Percentiles rank a stretch among this genome's conserved stretches.
These are phyloP conservation scores for Angomonas deanei DNA, from an alignment of 208 protist genomes.

Conservation along the genomic window DNA sequence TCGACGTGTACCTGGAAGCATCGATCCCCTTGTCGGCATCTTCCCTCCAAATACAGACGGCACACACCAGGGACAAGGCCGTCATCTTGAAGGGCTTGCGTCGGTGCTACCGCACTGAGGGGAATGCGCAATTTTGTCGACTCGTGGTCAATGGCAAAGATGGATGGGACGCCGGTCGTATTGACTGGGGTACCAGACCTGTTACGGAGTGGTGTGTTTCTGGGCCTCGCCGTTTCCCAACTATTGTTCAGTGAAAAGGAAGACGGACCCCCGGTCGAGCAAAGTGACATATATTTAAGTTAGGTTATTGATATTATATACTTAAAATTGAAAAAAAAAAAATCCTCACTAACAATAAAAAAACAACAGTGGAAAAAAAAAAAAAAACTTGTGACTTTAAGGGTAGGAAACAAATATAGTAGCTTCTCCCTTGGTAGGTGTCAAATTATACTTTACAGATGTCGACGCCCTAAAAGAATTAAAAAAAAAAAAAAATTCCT, in stretches of 20 bases:
- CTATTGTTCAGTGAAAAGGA: no score
- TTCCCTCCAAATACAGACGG: slow-evolving; percentile 68
- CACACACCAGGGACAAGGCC: slow-evolving; percentile 77
- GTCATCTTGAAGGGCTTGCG: slow-evolving; percentile 68
- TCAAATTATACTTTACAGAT: background rate
- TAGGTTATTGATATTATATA: background rate
- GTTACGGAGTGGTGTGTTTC: background rate
- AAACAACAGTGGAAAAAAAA: slow-evolving; percentile 6
- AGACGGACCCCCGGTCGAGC: no score
- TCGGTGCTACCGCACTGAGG: slow-evolving; percentile 51
- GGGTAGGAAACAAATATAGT: slow-evolving; percentile 10
- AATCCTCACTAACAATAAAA: background rate
- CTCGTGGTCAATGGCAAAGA: slow-evolving; percentile 74
- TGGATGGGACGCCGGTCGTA: background rate
- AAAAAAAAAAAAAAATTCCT: slow-evolving; percentile 5
- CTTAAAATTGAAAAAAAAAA: slow-evolving; percentile 12
- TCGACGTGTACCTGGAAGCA: slow-evolving; percentile 85
- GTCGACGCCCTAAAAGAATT: slow-evolving; percentile 8
- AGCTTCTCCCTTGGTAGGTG: no score
- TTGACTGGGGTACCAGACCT: background rate
- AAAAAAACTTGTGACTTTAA: background rate
- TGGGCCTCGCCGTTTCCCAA: no score
- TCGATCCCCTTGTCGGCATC: slow-evolving; percentile 57
- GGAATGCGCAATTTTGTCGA: slow-evolving; percentile 83
- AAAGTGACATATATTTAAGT: background rate